Base-by-base conservation (phyloP, 768 basidiomycete species). In the Leccinum rimulosum region DNA sequence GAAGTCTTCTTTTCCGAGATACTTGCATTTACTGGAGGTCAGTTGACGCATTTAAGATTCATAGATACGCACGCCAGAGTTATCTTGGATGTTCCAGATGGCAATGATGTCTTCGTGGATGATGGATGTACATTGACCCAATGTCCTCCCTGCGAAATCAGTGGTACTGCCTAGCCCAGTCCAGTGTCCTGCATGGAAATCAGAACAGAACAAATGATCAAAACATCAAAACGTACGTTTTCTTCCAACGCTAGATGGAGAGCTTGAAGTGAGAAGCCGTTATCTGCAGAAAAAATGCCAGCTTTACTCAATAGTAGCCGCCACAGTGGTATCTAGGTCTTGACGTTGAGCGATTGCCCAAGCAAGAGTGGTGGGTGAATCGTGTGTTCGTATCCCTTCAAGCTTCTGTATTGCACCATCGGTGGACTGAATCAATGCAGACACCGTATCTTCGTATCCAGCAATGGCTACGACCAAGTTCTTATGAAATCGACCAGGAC, bases 271-370 rank as follows among this genome's bases (percentile, higher is more conserved):
- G 4, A 50, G 57, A 38, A 10, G 15, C 12, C 12, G 28, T 17
- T 22, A 4, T 30, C 6, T 11, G 15, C 9, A n/a, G 50, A 27
- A 53, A 3, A 30, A n/a, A 52, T 12, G 4, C 11, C 14, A 12
- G 15, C 12, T 33, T 52, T 33, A 57, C 59, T 60, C 59, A 11
- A 60, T 48, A 10, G 35, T 49, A 5, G 59, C 59, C 17, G 45
- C 51, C 14, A 60, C 8, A 12, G 25, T 60, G 1, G 47, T 57
- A 4, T 60, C 51, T 1, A 49, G 30, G 45, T 60, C 55, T 27
- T 40, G 45, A 19, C 59, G 59, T 31, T 60, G 59, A 48, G 59
- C 59, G 1, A 52, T 53, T 25, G 50, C 51, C 59, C 59, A 60
- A 6, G 45, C 36, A 48, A 60, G 59, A 49, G 59, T n/a, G 35